Percentiles rank a stretch among this genome's conserved stretches.
phyloP scores from a whole-genome alignment of 345 rosid species.

The Murraya koenigii region DNA sequence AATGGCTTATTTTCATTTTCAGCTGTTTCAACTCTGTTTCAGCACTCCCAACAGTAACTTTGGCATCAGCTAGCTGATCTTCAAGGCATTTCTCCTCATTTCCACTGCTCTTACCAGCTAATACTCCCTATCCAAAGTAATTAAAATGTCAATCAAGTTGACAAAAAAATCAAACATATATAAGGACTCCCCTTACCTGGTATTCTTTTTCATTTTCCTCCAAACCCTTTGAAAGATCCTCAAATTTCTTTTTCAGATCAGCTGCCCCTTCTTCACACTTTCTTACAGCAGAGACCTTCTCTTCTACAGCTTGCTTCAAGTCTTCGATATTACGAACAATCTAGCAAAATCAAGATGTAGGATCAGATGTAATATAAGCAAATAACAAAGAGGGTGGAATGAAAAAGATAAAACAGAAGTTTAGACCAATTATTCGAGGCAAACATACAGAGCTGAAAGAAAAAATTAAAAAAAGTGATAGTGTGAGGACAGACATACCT shows the following conservation, averaged over 20 bases:
- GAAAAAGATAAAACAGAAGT: neutral
- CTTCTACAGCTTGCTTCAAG: slow-evolving; percentile 66
- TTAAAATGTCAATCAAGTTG: neutral
- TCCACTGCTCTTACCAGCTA: slow-evolving; percentile 94
- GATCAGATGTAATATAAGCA: slow-evolving; percentile 7
- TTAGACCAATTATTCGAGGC: neutral
- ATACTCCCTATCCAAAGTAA: slow-evolving; percentile 59
- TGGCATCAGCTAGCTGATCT: slow-evolving; percentile 94
- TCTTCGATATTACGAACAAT: slow-evolving; percentile 69
- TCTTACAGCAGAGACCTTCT: slow-evolving; percentile 65
- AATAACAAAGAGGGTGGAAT: neutral
- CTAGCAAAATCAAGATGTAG: slow-evolving; percentile 40
- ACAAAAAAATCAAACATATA: slow-evolving; percentile 5
- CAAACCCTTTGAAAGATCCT: slow-evolving; percentile 70
- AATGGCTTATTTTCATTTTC: slow-evolving; percentile 78
- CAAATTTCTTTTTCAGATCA: slow-evolving; percentile 60
- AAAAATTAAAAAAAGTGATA: slow-evolving; percentile 9
- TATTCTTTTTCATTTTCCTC: slow-evolving; percentile 79
- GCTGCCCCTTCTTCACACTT: slow-evolving; percentile 86
- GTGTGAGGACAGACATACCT: slow-evolving; percentile 41
- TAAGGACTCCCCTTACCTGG: slow-evolving; percentile 50
- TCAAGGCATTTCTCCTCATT: slow-evolving; percentile 96
- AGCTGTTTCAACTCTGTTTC: slow-evolving; percentile 86
- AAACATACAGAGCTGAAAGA: slow-evolving; percentile 7
- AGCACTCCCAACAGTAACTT: slow-evolving; percentile 81